Conservation (phyloP, 2,329 filamentous ascomycete genomes). For the Colletotrichum tropicale region DNA sequence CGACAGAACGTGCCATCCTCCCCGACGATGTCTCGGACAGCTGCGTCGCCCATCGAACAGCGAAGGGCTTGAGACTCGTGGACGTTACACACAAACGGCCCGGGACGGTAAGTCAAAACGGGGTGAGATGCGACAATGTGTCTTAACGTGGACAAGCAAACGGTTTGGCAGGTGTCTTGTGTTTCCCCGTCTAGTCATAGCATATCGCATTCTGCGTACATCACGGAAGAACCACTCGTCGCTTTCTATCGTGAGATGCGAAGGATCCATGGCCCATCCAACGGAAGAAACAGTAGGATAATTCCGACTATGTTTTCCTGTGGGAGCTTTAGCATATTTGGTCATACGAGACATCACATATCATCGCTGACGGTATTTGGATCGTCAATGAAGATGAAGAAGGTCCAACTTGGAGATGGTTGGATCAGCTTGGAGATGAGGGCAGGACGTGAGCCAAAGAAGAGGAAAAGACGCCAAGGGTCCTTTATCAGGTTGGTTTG, state of each 20-base stretch:
- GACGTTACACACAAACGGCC: neutral
- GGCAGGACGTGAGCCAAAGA: neutral
- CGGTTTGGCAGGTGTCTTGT: neutral
- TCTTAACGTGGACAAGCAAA: neutral
- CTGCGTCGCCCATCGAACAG: neutral
- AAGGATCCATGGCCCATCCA: neutral
- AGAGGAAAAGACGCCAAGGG: neutral
- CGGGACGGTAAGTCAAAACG: neutral
- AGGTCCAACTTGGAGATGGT: neutral
- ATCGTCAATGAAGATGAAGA: neutral
- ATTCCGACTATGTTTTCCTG: neutral
- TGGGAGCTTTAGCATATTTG: neutral
- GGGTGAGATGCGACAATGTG: neutral
- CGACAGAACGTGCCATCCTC: neutral
- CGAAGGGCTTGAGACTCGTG: neutral
- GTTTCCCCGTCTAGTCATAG: neutral
- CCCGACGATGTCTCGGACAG: neutral
- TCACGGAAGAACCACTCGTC: neutral
- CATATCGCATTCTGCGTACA: neutral
- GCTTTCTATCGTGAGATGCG: neutral
- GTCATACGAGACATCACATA: neutral
- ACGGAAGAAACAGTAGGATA: accelerated
- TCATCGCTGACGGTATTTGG: neutral
- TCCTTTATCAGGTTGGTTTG: neutral
- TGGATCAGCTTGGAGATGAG: neutral